Conservation (phyloP, 2,329 filamentous ascomycete genomes). For the Chaetomium sp. region DNA sequence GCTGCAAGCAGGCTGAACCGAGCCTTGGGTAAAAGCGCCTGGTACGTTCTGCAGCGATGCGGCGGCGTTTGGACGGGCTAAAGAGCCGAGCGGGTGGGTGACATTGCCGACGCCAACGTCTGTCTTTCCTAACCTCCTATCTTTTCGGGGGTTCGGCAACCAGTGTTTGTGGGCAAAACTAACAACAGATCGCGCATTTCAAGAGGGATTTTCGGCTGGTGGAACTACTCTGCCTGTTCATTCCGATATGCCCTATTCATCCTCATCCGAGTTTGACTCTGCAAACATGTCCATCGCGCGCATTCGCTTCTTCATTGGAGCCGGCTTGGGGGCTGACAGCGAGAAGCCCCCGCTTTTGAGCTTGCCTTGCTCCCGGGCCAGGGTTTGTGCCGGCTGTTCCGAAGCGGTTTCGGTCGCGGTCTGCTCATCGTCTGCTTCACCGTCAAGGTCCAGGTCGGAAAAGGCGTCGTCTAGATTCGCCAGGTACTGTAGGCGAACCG, state of each 20-base stretch:
- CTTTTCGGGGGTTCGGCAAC: too few relatives aligned
- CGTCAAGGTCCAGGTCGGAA: slow-evolving; percentile 34
- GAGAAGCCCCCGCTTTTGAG: slow-evolving; percentile 23
- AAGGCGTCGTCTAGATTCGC: slow-evolving; percentile 19
- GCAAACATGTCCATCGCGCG: slow-evolving; percentile 85
- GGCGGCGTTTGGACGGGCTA: background rate
- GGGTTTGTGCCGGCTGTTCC: slow-evolving; percentile 20
- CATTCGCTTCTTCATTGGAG: slow-evolving; percentile 52
- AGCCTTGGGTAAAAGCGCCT: background rate
- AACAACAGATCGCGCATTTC: too few relatives aligned
- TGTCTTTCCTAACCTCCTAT: background rate
- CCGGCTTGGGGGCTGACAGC: slow-evolving; percentile 22
- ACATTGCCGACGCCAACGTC: background rate
- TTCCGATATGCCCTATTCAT: background rate
- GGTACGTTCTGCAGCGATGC: background rate
- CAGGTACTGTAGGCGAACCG: slow-evolving; percentile 18
- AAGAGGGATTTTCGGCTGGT: slow-evolving; percentile 10
- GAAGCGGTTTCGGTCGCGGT: slow-evolving; percentile 30
- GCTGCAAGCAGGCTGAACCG: background rate
- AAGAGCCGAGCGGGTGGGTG: background rate
- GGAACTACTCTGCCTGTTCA: slow-evolving; percentile 9
- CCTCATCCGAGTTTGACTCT: slow-evolving; percentile 51
- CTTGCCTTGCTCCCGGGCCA: slow-evolving; percentile 16
- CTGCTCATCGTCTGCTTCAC: slow-evolving; percentile 29
- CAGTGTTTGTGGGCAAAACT: too few relatives aligned